Conservation (phyloP, 2,329 filamentous ascomycete species). For the Juglanconis sp. region DNA sequence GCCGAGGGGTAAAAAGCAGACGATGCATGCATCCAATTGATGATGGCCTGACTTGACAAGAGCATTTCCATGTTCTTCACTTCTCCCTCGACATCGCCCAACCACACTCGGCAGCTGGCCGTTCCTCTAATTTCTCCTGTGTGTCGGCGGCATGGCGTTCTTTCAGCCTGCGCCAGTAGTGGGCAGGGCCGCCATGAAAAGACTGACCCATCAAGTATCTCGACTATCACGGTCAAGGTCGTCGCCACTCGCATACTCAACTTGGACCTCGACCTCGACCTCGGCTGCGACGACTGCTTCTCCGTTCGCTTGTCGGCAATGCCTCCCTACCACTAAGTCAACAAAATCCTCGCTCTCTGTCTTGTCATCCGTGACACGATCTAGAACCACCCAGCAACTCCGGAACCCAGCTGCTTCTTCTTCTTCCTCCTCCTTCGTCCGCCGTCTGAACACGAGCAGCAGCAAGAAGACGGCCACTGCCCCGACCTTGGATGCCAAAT, state of each 20-base stretch:
- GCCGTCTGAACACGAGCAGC: constrained; percentile 10
- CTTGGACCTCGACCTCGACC: background rate
- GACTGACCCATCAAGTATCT: constrained; percentile 13
- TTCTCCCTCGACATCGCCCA: background rate
- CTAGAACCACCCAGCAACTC: background rate
- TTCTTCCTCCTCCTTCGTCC: background rate
- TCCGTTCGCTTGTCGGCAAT: constrained; percentile 46
- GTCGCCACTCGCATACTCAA: background rate
- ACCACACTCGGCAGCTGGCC: background rate
- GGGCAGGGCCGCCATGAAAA: constrained; percentile 9
- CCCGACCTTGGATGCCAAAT: background rate
- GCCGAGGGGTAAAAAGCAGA: constrained; percentile 6
- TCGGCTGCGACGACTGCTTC: constrained; percentile 17
- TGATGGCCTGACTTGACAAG: constrained; percentile 12
- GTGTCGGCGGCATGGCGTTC: constrained; percentile 10
- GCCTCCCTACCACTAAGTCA: constrained; percentile 25
- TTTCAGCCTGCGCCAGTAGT: constrained; percentile 13
- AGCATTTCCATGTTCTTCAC: background rate
- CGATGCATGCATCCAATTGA: background rate
- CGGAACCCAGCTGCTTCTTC: background rate
- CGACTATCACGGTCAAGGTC: background rate
- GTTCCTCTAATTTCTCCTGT: background rate
- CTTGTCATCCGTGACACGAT: background rate
- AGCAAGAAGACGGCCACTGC: constrained; percentile 11
- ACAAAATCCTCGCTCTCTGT: background rate